Evolutionary conservation across 129 eudicot species (phyloP), one percentile per base, ranked within the genome.

Genomic region (Pulicaria dysenterica): DNA sequence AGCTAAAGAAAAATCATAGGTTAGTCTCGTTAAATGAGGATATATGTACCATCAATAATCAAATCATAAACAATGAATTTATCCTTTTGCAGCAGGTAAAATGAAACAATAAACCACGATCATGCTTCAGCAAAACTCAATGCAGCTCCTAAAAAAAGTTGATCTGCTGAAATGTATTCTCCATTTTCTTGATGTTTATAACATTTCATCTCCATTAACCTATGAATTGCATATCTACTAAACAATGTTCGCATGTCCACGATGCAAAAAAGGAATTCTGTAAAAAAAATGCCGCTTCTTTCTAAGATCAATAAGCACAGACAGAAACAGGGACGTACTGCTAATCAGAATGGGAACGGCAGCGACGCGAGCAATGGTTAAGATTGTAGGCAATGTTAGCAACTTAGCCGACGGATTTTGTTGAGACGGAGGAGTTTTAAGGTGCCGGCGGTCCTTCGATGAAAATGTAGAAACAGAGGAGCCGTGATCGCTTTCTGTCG

Each of bases 351-450:
- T 46, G 12, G 98, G 98, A 43, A 93, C 82, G 2, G 98, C 88
- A 5, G 89, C 98, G 16, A 90, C 98, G 47, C 96, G 98, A 64
- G 90, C 95, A 57, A 93, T 84, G 0, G 98, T 93, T 61, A 93
- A 74, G 54, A 90, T 70, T 36, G 96, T 93, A 12, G 98, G 98
- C 89, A 93, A 84, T 11, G 98, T 93, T 62, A 93, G 90, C 83
- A 93, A 73, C 78, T 85, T 89, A 2, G 78, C 17, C 4, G 87
- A 72, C 11, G 63, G 57, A 8, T 63, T 83, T 45, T 73, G 82
- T 40, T 72, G 80, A 61, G 74, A 19, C 66, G 82, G 67, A 36
- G 74, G 73, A 31, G 68, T 58, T 73, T 64, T 68, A 17, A 61
- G 72, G 59, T 55, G 82, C 13, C 50, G 58, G 45, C 70, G 75